Conservation (phyloP, 306 rosid species). For the barrel medic (Medicago truncatula) region MtrunA17r5.0-ANR NC_053048.1:36728501-36729000, state of each 20-base stretch:
- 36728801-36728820: conserved; percentile 29
- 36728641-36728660: conserved; percentile 8
- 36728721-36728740: background rate
- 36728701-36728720: background rate
- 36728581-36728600: conserved; percentile 18
- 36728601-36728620: background rate
- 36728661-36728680: conserved; percentile 5
- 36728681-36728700: background rate
- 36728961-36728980: conserved; percentile 38
- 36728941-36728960: conserved; percentile 9
- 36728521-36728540: background rate
- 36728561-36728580: background rate
- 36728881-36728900: conserved; percentile 29
- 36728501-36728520: background rate
- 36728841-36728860: conserved; percentile 1
- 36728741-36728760: background rate
- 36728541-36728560: conserved; percentile 25
- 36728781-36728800: conserved; percentile 5
- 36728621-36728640: conserved; percentile 40
- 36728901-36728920: conserved; percentile 44
- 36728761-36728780: conserved; percentile 13
- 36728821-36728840: conserved; percentile 22
- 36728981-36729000: conserved; percentile 38
- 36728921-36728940: conserved; percentile 20
- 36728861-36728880: background rate